A percentile compares a stretch with the other conserved stretches of the same genome.
phyloP scores from a whole-genome alignment of 2,329 filamentous ascomycete genomes.

The Pestalotiopsis sp. region DNA sequence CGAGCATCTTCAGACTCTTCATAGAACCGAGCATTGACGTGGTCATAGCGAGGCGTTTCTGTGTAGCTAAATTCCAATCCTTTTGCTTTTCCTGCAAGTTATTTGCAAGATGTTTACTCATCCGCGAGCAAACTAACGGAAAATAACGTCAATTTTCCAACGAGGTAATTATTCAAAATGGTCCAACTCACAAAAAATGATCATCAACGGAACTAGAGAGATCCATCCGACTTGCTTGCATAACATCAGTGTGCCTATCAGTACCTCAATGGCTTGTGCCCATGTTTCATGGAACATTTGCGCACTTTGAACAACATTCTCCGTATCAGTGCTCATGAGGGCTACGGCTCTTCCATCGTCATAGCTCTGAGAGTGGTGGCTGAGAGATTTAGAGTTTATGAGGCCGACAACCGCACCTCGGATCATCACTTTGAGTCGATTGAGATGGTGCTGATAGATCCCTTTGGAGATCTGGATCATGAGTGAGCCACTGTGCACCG shows the following conservation, averaged over 20 bases:
- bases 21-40: constrained; percentile 32
- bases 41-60: constrained; percentile 35
- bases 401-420: constrained; percentile 37
- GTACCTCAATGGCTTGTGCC: constrained; percentile 41
- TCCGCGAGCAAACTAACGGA: constrained; percentile 35
- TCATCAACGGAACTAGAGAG: constrained; percentile 38
- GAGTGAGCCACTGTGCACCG: neutral
- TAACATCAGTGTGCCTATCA: constrained; percentile 40
- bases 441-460: constrained; percentile 31
- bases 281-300: constrained; percentile 44
- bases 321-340: constrained; percentile 42
- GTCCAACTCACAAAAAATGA: constrained; percentile 40
- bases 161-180: constrained; percentile 34
- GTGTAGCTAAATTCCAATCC: constrained; percentile 39
- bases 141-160: constrained; percentile 25
- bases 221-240: constrained; percentile 42
- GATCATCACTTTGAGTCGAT: constrained; percentile 33
- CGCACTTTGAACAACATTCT: constrained; percentile 30
- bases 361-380: constrained; percentile 21
- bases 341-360: constrained; percentile 36
- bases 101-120: constrained; percentile 37
- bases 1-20: constrained; percentile 40
- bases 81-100: constrained; percentile 31
- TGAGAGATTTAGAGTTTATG: constrained; percentile 34
- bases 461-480: constrained; percentile 30